Conservation (phyloP, 768 basidiomycete species). For the Porphyrellus cyaneotinctus region DNA sequence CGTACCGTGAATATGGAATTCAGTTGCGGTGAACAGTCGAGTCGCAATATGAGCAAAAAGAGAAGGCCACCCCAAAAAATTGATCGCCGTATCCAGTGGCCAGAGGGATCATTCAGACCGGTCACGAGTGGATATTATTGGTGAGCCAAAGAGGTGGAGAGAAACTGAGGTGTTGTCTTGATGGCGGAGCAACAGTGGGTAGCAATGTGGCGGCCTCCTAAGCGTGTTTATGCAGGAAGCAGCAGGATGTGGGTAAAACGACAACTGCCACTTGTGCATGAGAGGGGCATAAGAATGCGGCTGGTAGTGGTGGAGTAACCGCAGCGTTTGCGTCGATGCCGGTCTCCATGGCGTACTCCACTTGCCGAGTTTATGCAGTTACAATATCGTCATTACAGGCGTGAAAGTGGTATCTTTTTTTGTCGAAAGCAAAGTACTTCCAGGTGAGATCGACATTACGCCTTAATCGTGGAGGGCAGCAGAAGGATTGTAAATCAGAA, state of each 20-base stretch:
- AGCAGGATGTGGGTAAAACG: not conserved
- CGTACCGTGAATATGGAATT: not conserved
- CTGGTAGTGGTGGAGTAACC: not conserved
- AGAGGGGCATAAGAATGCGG: not conserved
- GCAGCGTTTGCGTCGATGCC: not conserved
- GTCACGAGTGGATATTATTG: not conserved
- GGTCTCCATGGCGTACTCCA: constrained; percentile 4
- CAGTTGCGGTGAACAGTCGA: too few relatives aligned
- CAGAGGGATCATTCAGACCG: not conserved
- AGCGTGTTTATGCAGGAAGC: not conserved
- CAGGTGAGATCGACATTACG: not conserved
- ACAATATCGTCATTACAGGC: not conserved
- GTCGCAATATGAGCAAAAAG: not conserved
- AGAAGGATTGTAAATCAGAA: not conserved
- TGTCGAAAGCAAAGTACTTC: not conserved
- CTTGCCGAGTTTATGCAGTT: constrained; percentile 4
- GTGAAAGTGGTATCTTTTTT: not conserved
- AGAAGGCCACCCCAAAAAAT: not conserved
- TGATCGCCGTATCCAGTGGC: not conserved
- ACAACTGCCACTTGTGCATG: not conserved
- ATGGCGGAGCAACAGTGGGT: not conserved
- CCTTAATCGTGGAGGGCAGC: not conserved
- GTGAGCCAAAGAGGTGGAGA: not conserved
- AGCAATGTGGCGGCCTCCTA: not conserved
- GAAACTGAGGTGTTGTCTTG: not conserved